Evolutionary conservation across 192 early-diverging fungal species (phyloP).

Genomic region (Linnemannia exigua): DNA sequence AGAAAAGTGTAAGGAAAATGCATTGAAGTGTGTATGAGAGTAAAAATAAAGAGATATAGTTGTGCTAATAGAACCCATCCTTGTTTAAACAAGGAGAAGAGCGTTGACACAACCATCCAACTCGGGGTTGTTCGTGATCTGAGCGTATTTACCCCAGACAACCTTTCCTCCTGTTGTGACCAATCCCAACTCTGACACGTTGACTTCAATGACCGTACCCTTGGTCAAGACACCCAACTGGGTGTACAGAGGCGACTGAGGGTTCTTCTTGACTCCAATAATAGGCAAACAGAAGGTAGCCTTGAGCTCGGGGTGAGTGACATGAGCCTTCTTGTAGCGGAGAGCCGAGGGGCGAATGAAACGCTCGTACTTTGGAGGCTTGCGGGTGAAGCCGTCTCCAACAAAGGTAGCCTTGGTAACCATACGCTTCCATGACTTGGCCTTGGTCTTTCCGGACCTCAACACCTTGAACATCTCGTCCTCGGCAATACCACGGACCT

Average conservation of each 20-base stretch:
- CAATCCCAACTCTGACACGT: slow-evolving; percentile 95
- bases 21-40: background rate
- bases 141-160: slow-evolving; percentile 97
- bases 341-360: slow-evolving; percentile 98
- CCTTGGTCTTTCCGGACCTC: slow-evolving; percentile 93
- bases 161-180: slow-evolving; percentile 98
- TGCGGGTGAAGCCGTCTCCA: slow-evolving; percentile 98
- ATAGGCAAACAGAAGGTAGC: slow-evolving; percentile 98
- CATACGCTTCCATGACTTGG: slow-evolving; percentile 99
- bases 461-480: slow-evolving; percentile 99
- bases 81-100: slow-evolving; percentile 86
- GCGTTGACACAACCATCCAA: slow-evolving; percentile 98
- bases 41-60: background rate
- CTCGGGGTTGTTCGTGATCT: slow-evolving; percentile 99
- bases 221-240: slow-evolving; percentile 98
- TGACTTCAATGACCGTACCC: slow-evolving; percentile 96
- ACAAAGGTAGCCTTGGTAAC: slow-evolving; percentile 99
- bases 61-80: background rate
- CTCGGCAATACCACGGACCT: slow-evolving; percentile 98
- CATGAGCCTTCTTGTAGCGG: slow-evolving; percentile 98
- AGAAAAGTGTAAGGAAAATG: slow-evolving; percentile 1
- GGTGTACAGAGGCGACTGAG: slow-evolving; percentile 94
- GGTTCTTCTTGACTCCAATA: slow-evolving; percentile 99
- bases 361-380: slow-evolving; percentile 99
- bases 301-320: slow-evolving; percentile 98